These are phyloP conservation scores for Parasarocladium wereldwijsianum DNA, from an alignment of 2,329 filamentous ascomycete genomes.

Conservation along the genomic window DNA sequence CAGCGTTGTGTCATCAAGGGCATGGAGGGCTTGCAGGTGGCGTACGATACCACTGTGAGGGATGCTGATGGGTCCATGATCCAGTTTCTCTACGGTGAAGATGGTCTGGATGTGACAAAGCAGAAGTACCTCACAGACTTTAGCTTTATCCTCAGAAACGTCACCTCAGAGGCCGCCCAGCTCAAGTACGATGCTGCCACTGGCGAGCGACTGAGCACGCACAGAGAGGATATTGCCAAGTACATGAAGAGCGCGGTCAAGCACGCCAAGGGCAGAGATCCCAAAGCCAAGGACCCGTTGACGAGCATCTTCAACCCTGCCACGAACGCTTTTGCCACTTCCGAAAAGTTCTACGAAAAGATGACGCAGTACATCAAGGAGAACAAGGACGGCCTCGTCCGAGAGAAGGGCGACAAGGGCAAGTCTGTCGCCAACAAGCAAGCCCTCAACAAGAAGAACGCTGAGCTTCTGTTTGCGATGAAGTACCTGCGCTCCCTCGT, in stretches of 20 bases:
- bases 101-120: slow-evolving; percentile 87
- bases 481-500: slow-evolving; percentile 89
- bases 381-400: slow-evolving; percentile 51
- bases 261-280: slow-evolving; percentile 41
- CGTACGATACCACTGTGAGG: slow-evolving; percentile 87
- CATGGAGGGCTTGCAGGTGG: slow-evolving; percentile 85
- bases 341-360: slow-evolving; percentile 65
- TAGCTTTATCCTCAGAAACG: slow-evolving; percentile 77
- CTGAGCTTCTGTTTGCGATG: slow-evolving; percentile 72
- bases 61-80: slow-evolving; percentile 88
- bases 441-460: slow-evolving; percentile 51
- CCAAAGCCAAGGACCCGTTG: slow-evolving; percentile 58
- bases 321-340: slow-evolving; percentile 70
- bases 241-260: slow-evolving; percentile 75
- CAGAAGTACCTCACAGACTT: slow-evolving; percentile 86
- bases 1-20: slow-evolving; percentile 97
- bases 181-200: slow-evolving; percentile 49
- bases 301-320: slow-evolving; percentile 60
- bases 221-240: slow-evolving; percentile 49
- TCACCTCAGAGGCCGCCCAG: slow-evolving; percentile 63
- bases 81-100: slow-evolving; percentile 93
- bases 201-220: slow-evolving; percentile 29
- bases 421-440: slow-evolving; percentile 16
- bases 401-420: slow-evolving; percentile 25
- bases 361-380: slow-evolving; percentile 65